Evolutionary conservation across 768 basidiomycete species (phyloP).

Genomic region (Asterophora lycoperdoides): DNA sequence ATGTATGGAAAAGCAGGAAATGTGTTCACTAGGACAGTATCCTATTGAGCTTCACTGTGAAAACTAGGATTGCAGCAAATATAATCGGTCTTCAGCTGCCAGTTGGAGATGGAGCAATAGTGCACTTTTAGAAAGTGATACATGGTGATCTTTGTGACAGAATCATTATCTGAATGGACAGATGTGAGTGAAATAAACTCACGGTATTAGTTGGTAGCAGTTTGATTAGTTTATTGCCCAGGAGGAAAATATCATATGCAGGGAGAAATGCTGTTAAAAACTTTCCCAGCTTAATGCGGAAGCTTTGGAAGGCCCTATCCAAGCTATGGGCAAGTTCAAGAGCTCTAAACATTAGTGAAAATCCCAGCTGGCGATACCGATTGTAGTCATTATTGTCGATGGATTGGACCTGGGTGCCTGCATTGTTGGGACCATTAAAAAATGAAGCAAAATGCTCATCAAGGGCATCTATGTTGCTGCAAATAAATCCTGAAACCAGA

Average conservation of each 20-base stretch:
- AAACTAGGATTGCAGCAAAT: constrained; percentile 29
- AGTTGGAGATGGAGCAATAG: constrained; percentile 26
- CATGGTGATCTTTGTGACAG: no score
- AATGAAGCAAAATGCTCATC: not conserved
- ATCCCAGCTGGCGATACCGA: not conserved
- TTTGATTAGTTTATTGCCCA: not conserved
- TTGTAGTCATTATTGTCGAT: not conserved
- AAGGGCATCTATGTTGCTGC: constrained; percentile 2
- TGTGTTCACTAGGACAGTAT: constrained; percentile 17
- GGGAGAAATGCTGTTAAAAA: no score
- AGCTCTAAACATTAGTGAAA: not conserved
- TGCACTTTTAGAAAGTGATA: constrained; percentile 22
- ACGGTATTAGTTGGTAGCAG: not conserved
- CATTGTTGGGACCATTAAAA: not conserved
- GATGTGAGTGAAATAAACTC: not conserved
- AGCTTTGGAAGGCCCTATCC: not conserved
- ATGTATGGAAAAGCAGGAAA: not conserved
- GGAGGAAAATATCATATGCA: constrained; percentile 1
- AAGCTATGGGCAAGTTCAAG: not conserved
- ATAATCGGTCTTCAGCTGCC: constrained; percentile 23
- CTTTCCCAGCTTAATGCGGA: no score
- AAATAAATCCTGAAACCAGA: constrained; percentile 7
- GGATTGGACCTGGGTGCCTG: no score
- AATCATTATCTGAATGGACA: constrained; percentile 15
- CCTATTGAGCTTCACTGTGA: constrained; percentile 18